A percentile compares a stretch with the other conserved stretches of the same genome.
phyloP scores from a whole-genome alignment of 2,329 filamentous ascomycete genomes.

The Orbilia quercus region DNA sequence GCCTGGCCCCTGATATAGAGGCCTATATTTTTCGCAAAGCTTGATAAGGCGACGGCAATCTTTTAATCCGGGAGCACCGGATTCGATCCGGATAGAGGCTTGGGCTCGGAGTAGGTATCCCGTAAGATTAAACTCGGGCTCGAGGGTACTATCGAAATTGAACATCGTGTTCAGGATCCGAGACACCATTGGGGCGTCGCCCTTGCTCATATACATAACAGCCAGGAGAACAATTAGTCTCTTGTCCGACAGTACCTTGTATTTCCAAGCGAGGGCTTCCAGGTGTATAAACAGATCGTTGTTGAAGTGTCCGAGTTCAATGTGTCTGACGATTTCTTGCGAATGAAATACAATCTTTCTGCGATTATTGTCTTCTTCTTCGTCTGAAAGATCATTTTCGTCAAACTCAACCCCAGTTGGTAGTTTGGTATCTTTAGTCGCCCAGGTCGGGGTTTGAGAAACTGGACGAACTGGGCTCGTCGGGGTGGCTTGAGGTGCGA shows the following conservation, averaged over 20 bases:
- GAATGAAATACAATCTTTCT: conserved; percentile 9
- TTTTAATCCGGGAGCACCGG: not conserved
- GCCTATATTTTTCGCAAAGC: conserved; percentile 19
- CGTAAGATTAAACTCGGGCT: conserved; percentile 10
- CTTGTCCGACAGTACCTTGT: not conserved
- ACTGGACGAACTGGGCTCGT: too few relatives aligned
- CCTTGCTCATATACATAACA: not conserved
- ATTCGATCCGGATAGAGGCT: not conserved
- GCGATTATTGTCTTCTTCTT: conserved; percentile 1
- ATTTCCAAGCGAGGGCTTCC: not conserved
- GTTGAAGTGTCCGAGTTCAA: conserved; percentile 8
- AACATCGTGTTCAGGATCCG: not conserved
- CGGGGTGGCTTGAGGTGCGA: too few relatives aligned
- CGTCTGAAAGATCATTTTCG: conserved; percentile 18
- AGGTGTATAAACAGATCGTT: conserved; percentile 1
- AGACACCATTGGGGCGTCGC: not conserved
- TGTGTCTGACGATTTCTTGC: not conserved
- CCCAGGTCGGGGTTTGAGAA: not conserved
- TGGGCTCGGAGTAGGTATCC: conserved; percentile 17
- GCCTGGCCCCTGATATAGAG: not conserved
- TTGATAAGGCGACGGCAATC: conserved; percentile 23
- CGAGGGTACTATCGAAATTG: not conserved
- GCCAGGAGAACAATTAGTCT: conserved; percentile 1
- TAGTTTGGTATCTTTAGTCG: not conserved
- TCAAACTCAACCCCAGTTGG: conserved; percentile 13